A percentile compares a stretch with the other conserved stretches of the same genome.
Conservation (phyloP, 2,329 filamentous ascomycete genomes). For the Ilyonectria destructans region DNA sequence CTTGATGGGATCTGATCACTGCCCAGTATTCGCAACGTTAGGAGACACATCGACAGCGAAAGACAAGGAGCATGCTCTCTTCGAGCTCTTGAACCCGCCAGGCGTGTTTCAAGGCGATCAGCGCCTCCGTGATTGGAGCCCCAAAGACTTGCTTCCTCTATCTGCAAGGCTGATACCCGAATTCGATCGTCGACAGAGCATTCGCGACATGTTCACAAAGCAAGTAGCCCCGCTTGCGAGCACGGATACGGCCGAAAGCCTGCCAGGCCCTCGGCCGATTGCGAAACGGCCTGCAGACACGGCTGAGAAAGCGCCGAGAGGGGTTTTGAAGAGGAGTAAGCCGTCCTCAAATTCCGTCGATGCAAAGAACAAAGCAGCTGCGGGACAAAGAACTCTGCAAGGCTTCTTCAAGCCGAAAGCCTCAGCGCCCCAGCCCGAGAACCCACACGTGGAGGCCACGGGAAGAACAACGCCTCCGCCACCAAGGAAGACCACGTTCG, state of each 20-base stretch:
- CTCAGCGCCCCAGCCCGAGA: slow-evolving; percentile 30
- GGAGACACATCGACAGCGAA: slow-evolving; percentile 73
- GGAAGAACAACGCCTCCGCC: slow-evolving; percentile 30
- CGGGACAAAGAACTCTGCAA: slow-evolving; percentile 74
- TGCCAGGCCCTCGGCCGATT: slow-evolving; percentile 15
- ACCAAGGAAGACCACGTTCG: slow-evolving; percentile 39
- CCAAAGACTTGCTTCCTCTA: slow-evolving; percentile 78
- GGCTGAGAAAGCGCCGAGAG: slow-evolving; percentile 18
- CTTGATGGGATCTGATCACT: slow-evolving; percentile 95
- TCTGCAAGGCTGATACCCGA: slow-evolving; percentile 91
- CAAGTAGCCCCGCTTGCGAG: slow-evolving; percentile 34
- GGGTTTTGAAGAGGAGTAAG: slow-evolving; percentile 49
- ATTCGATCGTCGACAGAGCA: slow-evolving; percentile 87
- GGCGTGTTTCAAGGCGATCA: slow-evolving; percentile 80
- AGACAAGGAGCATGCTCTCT: slow-evolving; percentile 67
- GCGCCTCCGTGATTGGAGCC: slow-evolving; percentile 76
- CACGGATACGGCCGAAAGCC: slow-evolving; percentile 10
- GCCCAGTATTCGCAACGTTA: slow-evolving; percentile 87
- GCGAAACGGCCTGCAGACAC: slow-evolving; percentile 40
- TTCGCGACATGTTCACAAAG: slow-evolving; percentile 91
- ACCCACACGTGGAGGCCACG: slow-evolving; percentile 19
- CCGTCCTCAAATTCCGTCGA: slow-evolving; percentile 40
- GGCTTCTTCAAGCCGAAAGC: slow-evolving; percentile 81
- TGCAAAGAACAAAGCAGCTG: slow-evolving; percentile 52
- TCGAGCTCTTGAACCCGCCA: slow-evolving; percentile 84